Base-by-base conservation (phyloP, 75 land plant genomes). In the Ceratopteris richardii region DNA sequence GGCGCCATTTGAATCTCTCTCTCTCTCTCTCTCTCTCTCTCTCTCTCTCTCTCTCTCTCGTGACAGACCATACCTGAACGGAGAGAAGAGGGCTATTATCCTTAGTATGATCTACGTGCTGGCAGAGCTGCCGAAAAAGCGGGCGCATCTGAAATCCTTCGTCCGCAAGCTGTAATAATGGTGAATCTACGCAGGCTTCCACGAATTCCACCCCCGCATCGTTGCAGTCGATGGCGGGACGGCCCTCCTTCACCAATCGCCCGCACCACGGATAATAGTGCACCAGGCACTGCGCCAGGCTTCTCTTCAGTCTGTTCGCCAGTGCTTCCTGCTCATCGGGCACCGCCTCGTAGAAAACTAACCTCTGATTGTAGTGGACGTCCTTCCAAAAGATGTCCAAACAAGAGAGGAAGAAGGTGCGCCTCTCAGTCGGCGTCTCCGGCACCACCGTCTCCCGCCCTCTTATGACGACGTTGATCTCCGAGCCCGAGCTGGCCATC, bases 221-320 rank as follows among this genome's bases (percentile, higher is more conserved):
- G 50, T 46, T 46, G 50, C 50, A 46, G 50, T 46, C 50, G 14
- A 46, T 46, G 50, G 14, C 3, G 14, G 22, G 50, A 2, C 50
- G 50, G 50, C 3, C 50, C 13, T 14, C 50, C 2, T 18, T n/a
- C 13, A 21, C 50, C 2, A 46, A 17, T 5, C 50, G 3, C 12
- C 50, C 50, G 22, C 22, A n/a, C 50, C 50, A 46, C 13, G 50
- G 50, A 21, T 46, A 46, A 17, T 46, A 46, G 50, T 46, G 50
- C 12, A 46, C 50, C 2, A 46, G 50, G 22, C 18, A n/a, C 3
- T 2, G 22, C 12, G 50, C 18, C 50, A 46, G 50, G 50, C 50
- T 46, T 2, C 22, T 46, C 50, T 46, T 46, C 12, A 46, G 50
- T n/a, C n/a, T n/a, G 22, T 21, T 14, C 12, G 18, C 22, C 4